phyloP scores from a whole-genome alignment of 1,139 yeast genomes.

The Chernovozyma aurita region DNA sequence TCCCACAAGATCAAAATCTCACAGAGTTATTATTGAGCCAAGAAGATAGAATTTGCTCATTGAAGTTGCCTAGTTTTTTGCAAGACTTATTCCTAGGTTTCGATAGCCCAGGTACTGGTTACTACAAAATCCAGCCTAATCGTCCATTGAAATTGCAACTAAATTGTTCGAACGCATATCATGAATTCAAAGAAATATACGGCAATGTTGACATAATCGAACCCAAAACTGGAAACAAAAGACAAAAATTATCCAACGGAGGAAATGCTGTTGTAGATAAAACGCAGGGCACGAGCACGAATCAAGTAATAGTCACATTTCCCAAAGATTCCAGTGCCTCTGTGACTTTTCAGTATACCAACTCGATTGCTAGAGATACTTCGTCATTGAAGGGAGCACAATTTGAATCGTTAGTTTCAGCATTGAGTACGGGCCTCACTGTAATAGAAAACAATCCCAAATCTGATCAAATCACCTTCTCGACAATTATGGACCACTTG shows the following conservation, averaged over 20 bases:
- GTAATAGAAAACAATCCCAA: constrained; percentile 10
- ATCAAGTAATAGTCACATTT: not conserved
- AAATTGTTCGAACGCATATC: not conserved
- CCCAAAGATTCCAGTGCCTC: not conserved
- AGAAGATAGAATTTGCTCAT: not conserved
- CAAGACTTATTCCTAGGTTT: constrained; percentile 29
- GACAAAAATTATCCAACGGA: not conserved
- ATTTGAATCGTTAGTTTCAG: constrained; percentile 1
- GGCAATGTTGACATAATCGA: not conserved
- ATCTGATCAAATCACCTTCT: constrained; percentile 9
- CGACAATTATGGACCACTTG: constrained; percentile 13
- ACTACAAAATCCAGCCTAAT: constrained; percentile 9
- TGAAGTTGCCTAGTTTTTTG: constrained; percentile 30
- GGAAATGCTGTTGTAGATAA: not conserved
- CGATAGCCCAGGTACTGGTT: constrained; percentile 17
- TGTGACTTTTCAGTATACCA: too few relatives aligned
- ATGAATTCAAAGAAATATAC: not conserved
- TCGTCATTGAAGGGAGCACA: not conserved
- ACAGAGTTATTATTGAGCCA: not conserved
- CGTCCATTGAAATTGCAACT: constrained; percentile 10
- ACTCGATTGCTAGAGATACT: not conserved
- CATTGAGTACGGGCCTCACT: constrained; percentile 7
- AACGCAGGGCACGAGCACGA: too few relatives aligned
- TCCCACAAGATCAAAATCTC: constrained; percentile 4
- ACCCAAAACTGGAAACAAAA: not conserved